Conservation (phyloP, 495 filamentous ascomycete species). For the Xylaria intraflava region DNA sequence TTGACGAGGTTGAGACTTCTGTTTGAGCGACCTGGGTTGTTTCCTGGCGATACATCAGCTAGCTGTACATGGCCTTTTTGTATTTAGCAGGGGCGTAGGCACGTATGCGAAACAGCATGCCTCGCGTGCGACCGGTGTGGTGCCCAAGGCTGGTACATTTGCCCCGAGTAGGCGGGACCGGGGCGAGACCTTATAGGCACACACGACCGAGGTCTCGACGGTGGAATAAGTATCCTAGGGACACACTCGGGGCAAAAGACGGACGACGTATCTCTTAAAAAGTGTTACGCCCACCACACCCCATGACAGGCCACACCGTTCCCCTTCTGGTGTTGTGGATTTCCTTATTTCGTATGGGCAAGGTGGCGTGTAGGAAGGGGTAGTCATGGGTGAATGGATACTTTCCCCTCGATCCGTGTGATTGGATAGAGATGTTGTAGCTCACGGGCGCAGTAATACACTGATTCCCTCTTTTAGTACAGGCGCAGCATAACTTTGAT, state of each 20-base stretch:
- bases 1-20: conserved; percentile 40
- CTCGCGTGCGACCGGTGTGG: conserved; percentile 23
- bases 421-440: conserved; percentile 17
- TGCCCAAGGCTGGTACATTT: conserved; percentile 15
- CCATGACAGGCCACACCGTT: conserved; percentile 19
- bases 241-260: conserved; percentile 23
- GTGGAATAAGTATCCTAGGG: conserved; percentile 16
- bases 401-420: conserved; percentile 17
- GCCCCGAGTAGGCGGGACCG: conserved; percentile 14
- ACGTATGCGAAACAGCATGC: conserved; percentile 18
- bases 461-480: conserved; percentile 20
- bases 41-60: conserved; percentile 20
- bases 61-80: conserved; percentile 31
- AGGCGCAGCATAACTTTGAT: conserved; percentile 14
- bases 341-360: conserved; percentile 30
- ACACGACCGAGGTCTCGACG: conserved; percentile 1
- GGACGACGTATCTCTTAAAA: conserved; percentile 17
- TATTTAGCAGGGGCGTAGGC: conserved; percentile 20
- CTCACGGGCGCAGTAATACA: conserved; percentile 23
- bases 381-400: conserved; percentile 13
- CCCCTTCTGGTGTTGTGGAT: conserved; percentile 26
- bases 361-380: conserved; percentile 13
- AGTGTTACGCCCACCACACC: conserved; percentile 16
- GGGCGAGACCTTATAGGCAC: conserved; percentile 8
- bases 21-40: conserved; percentile 35